Evolutionary conservation across 805 yeast species (phyloP).

Genomic region (Candida xyloterini): DNA sequence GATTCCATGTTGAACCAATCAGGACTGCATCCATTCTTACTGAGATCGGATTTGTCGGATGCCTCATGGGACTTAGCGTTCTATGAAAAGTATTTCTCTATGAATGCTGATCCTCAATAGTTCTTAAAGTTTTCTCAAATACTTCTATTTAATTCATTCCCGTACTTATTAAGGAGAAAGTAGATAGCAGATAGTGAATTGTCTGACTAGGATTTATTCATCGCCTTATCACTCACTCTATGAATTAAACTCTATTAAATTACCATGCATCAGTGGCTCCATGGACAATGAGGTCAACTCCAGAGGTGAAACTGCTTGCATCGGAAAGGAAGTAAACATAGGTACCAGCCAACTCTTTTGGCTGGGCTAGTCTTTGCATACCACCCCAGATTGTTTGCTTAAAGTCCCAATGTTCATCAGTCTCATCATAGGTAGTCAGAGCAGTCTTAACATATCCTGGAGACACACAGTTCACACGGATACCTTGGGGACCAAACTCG

Average conservation of each 20-base stretch:
- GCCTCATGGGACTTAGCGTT: constrained; percentile 14
- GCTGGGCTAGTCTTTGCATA: constrained; percentile 40
- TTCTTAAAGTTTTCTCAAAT: too few species aligned
- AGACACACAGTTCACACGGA: constrained; percentile 45
- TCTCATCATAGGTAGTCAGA: constrained; percentile 28
- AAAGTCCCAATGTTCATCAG: constrained; percentile 41
- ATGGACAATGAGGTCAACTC: constrained; percentile 45
- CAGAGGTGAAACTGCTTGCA: constrained; percentile 47
- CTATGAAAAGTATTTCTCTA: constrained; percentile 13
- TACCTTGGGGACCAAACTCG: constrained; percentile 48
- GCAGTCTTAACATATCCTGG: constrained; percentile 50
- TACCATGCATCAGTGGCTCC: constrained; percentile 28
- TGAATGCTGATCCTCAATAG: constrained; percentile 2
- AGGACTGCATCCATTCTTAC: constrained; percentile 4
- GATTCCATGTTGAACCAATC: constrained; percentile 10
- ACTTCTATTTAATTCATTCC: too few species aligned
- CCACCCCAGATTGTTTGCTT: constrained; percentile 29
- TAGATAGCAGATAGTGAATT: too few species aligned
- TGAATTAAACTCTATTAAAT: not conserved
- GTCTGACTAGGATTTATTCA: too few species aligned
- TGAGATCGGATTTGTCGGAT: constrained; percentile 12
- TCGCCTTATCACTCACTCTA: not conserved
- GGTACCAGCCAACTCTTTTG: constrained; percentile 48
- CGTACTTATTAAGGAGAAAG: too few species aligned
- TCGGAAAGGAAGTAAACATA: constrained; percentile 49